A percentile compares a stretch with the other conserved stretches of the same genome.
These are phyloP conservation scores for Suhomyces wounanorum DNA, from an alignment of 1,139 yeast genomes.

Conservation along the genomic window DNA sequence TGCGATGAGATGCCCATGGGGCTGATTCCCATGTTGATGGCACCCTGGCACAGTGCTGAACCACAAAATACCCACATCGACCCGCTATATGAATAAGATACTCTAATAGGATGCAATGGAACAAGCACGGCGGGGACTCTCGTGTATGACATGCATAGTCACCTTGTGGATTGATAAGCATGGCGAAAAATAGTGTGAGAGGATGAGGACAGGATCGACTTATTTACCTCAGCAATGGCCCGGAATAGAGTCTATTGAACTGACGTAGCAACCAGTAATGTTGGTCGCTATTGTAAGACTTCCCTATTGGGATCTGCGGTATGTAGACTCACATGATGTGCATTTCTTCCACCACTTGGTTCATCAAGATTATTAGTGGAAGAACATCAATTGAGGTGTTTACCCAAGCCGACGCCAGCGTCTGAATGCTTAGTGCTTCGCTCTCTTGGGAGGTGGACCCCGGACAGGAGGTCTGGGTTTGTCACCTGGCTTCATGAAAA, in stretches of 20 bases:
- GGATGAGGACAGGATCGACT: too few relatives aligned
- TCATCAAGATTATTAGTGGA: background rate
- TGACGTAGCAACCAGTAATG: background rate
- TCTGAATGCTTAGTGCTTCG: slow-evolving; percentile 10
- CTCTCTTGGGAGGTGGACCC: slow-evolving; percentile 46
- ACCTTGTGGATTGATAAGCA: too few relatives aligned
- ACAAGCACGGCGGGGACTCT: too few relatives aligned
- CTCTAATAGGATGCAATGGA: too few relatives aligned
- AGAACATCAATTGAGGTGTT: background rate
- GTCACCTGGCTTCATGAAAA: slow-evolving; percentile 61
- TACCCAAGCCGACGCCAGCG: background rate
- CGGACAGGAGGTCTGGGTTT: slow-evolving; percentile 73
- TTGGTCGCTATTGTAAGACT: background rate
- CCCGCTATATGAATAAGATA: too few relatives aligned
- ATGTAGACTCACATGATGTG: background rate
- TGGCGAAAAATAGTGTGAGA: too few relatives aligned
- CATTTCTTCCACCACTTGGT: background rate
- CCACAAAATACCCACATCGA: too few relatives aligned
- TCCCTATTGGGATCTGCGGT: background rate
- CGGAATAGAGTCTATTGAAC: background rate
- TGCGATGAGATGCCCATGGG: too few relatives aligned
- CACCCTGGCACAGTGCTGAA: too few relatives aligned
- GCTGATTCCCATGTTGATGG: too few relatives aligned
- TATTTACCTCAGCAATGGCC: too few relatives aligned
- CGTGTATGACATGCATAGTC: too few relatives aligned